These are phyloP conservation scores for Pythium aquatile DNA, from an alignment of 352 stramenopile species.

Conservation along the genomic window DNA sequence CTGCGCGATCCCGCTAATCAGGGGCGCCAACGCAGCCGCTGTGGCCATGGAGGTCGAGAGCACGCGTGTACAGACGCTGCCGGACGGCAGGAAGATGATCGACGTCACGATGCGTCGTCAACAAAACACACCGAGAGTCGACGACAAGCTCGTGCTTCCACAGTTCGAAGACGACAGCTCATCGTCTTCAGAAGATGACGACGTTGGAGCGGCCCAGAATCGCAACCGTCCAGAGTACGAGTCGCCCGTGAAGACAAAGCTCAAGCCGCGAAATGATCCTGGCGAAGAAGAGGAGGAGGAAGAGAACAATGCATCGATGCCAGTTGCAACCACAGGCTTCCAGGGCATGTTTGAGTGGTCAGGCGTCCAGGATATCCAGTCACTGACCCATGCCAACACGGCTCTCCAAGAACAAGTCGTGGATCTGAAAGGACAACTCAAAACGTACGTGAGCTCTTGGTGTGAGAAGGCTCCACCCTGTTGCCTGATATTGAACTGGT, in stretches of 20 bases:
- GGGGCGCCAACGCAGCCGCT: neutral
- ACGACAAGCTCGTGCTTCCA: constrained; percentile 53
- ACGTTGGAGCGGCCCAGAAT: neutral
- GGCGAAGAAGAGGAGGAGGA: constrained; percentile 27
- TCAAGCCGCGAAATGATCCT: constrained; percentile 6
- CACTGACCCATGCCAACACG: constrained; percentile 60
- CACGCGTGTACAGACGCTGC: constrained; percentile 35
- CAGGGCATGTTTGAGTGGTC: constrained; percentile 47
- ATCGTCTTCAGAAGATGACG: constrained; percentile 32
- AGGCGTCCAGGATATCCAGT: constrained; percentile 51
- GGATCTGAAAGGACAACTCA: constrained; percentile 61
- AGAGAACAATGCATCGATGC: constrained; percentile 2
- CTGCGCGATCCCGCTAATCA: constrained; percentile 5
- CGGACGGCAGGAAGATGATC: constrained; percentile 54
- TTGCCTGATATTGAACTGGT: neutral
- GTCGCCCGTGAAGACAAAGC: constrained; percentile 4
- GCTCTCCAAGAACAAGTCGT: constrained; percentile 39
- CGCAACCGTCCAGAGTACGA: constrained; percentile 18
- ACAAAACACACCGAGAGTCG: neutral
- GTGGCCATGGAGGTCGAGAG: constrained; percentile 56
- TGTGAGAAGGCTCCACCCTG: neutral
- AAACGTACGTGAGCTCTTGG: constrained; percentile 30
- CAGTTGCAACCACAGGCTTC: constrained; percentile 8
- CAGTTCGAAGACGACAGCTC: constrained; percentile 69
- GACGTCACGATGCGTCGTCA: constrained; percentile 46